phyloP scores from a whole-genome alignment of 2,329 filamentous ascomycete species.

The Harringtonia aguacate region DNA sequence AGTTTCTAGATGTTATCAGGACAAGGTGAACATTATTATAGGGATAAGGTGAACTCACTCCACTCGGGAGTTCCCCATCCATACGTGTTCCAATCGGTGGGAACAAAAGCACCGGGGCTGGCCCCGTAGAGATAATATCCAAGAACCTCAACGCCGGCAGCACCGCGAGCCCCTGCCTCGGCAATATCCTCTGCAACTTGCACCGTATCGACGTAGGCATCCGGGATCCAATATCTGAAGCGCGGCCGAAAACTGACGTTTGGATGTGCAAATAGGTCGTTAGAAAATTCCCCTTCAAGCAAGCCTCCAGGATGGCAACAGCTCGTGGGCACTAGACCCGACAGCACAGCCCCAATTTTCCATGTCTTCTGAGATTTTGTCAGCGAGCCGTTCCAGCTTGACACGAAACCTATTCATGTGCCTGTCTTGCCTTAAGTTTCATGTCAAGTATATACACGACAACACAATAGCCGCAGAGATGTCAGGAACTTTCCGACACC shows the following conservation, averaged over 20 bases:
- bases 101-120: constrained; percentile 9
- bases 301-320: too few species aligned
- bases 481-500: too few species aligned
- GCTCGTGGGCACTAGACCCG: too few species aligned
- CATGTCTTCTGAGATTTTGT: too few species aligned
- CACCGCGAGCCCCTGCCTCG: constrained; percentile 19
- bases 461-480: too few species aligned
- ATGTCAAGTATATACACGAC: too few species aligned
- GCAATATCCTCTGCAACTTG: constrained; percentile 21
- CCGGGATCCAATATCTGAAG: constrained; percentile 8
- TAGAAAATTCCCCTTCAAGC: too few species aligned
- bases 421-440: too few species aligned
- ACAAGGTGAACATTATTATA: too few species aligned
- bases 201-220: constrained; percentile 2
- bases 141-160: constrained; percentile 27
- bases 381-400: too few species aligned
- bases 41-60: constrained; percentile 1
- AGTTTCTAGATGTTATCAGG: background rate
- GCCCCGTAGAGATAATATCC: constrained; percentile 27
- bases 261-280: background rate
- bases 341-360: too few species aligned
- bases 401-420: too few species aligned
- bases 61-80: constrained; percentile 11
- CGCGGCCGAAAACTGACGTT: background rate
- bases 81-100: constrained; percentile 21